Evolutionary conservation across 495 filamentous ascomycete genomes (phyloP).

Genomic region (Penicillium maclennaniae): DNA sequence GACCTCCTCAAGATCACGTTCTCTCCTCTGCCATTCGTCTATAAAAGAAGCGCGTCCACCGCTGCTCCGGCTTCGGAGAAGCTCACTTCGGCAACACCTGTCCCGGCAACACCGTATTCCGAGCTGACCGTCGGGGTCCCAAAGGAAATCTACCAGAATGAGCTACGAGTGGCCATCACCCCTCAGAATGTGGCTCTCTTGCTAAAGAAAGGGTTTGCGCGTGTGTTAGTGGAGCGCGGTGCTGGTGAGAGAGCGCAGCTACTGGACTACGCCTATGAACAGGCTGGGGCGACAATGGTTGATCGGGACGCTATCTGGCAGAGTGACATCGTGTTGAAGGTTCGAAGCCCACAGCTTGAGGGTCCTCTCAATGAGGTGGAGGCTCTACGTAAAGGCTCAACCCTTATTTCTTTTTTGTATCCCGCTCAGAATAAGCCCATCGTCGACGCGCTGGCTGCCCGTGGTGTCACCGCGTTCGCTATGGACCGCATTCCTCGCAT

Average conservation of each 20-base stretch:
- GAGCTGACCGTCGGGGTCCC: conserved; percentile 68
- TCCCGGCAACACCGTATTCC: conserved; percentile 61
- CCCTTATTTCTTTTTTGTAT: conserved; percentile 71
- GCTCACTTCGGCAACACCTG: conserved; percentile 57
- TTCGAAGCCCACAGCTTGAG: conserved; percentile 60
- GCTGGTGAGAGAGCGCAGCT: conserved; percentile 73
- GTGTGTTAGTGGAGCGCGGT: conserved; percentile 68
- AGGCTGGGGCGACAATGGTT: conserved; percentile 67
- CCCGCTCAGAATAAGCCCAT: conserved; percentile 66
- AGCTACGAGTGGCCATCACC: conserved; percentile 75
- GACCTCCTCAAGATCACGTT: conserved; percentile 6
- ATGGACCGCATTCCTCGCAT: conserved; percentile 86
- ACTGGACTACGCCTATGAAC: conserved; percentile 64
- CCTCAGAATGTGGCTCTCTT: conserved; percentile 73
- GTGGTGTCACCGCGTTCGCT: conserved; percentile 65
- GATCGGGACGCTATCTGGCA: conserved; percentile 61
- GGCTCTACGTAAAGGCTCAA: conserved; percentile 56
- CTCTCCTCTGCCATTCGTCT: conserved; percentile 5
- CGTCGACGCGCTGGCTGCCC: conserved; percentile 62
- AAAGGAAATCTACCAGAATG: conserved; percentile 63
- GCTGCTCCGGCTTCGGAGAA: conserved; percentile 34
- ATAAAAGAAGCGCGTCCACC: conserved; percentile 26
- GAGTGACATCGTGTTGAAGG: conserved; percentile 74
- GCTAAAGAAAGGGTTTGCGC: conserved; percentile 73
- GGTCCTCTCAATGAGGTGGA: conserved; percentile 55